Base-by-base conservation (phyloP, 2,329 filamentous ascomycete species). In the Onygena corvina region DNA sequence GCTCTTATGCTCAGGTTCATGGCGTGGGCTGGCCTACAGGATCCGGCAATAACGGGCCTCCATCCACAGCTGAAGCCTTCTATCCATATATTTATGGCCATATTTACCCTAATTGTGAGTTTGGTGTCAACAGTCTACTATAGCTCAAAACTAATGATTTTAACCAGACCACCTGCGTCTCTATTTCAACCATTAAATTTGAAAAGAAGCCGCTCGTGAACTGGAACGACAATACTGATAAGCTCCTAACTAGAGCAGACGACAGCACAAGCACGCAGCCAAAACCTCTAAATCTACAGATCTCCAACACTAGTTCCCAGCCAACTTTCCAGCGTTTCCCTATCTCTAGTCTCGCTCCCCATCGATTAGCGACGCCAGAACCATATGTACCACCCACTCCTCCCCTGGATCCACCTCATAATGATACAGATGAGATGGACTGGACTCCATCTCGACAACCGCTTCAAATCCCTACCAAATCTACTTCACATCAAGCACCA, bases 381-480 rank as follows among this genome's bases (percentile, higher is more conserved):
- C 46, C 55, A n/a, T 50, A 59, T 29, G 60, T 66, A 46, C 59
- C 60, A 42, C 59, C 64, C 16, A 67, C 67, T 16, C 65, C 64
- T 46, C 65, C 66, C 11, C 62, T 64, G 3, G 67, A 68, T 46
- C 55, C 53, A 27, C 56, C 57, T 9, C 52, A 56, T 21, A 58
- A 61, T 30, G 54, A 56, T 18, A 59, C 56, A 14, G 69, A 72
- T 52, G 63, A 63, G 35, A 74, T 74, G 71, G 71, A 74, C 52
- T 74, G 71, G 71, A 69, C 68, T 29, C 71, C 71, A n/a, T 68
- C 70, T 30, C 63, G 67, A 34, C 60, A 65, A 48, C 53, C 63
- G 16, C 58, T 68, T 16, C 60, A 59, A 38, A 63, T 63, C 27
- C 64, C 46, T 4, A 53, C 61, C 11, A 61, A 61, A 46, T 53